Base-by-base conservation (phyloP, 768 basidiomycete genomes). In the Gautieria morchelliformis region DNA sequence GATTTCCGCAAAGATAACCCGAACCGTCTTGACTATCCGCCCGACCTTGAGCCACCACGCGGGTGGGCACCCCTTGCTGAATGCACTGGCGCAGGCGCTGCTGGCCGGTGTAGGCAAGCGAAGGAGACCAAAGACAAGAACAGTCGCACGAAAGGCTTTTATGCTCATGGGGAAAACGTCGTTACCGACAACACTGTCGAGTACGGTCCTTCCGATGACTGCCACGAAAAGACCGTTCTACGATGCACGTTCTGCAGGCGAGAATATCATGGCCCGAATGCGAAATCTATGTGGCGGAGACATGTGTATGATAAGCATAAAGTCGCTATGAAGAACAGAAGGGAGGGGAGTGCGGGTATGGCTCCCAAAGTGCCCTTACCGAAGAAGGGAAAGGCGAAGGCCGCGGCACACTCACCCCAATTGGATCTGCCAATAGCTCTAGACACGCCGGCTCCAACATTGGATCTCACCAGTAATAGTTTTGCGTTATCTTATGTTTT, bases 231-330 rank as follows among this genome's bases (percentile, higher is more conserved):
- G 63, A 88, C 88, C 8, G 73, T 85, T 17, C 75, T 92, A 24
- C 77, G 89, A 49, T 92, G 89, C 70, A 91, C 89, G 1, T 90
- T 92, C 65, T 92, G 89, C 63, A 74, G 89, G 62, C 78, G 89
- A 62, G 85, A 83, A 5, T 92, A 92, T 63, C 85, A 88, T 4
- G 89, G 89, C 11, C 86, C 89, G 33, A 92, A 92, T 66, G 89
- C 89, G 6, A 90, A 91, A 70, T 90, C 88, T 65, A 92, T 92
- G 89, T 92, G 89, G 89, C 74, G 89, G 59, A 77, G 89, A 48
- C 89, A 92, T 68, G 89, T 92, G 32, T 89, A 85, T 61, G 89
- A 92, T 70, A 90, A 91, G 66, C 89, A 92, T 68, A 90, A 89
- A 70, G 87, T 92, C 64, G 87, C 89, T 40, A 91, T 92, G 89